Evolutionary conservation across 805 yeast species (phyloP).

Genomic region (Candida ortonii): DNA sequence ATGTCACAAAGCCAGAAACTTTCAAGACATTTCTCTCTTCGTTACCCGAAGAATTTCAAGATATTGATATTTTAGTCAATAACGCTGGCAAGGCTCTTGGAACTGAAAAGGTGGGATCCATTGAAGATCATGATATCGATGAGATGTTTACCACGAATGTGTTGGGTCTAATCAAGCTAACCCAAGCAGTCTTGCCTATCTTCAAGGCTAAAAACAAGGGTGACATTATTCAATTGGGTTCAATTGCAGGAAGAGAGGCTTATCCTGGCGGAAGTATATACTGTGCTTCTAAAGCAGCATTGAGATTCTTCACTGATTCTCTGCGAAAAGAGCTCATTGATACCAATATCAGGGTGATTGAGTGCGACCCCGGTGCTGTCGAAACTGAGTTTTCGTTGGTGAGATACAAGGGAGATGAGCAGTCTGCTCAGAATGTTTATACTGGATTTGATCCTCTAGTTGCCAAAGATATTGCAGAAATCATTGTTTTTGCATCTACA

Average conservation of each 20-base stretch:
- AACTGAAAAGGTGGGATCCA: conserved; percentile 41
- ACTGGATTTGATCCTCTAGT: conserved; percentile 52
- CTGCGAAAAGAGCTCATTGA: conserved; percentile 16
- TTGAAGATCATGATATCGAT: conserved; percentile 36
- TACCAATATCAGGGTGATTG: conserved; percentile 65
- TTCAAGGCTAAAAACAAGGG: conserved; percentile 43
- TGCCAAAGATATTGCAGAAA: conserved; percentile 60
- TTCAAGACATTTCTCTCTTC: conserved; percentile 48
- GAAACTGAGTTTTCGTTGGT: conserved; percentile 65
- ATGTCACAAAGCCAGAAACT: conserved; percentile 52
- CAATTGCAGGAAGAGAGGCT: conserved; percentile 69
- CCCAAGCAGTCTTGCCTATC: conserved; percentile 42
- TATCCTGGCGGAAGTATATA: conserved; percentile 72
- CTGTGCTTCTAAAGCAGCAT: conserved; percentile 66
- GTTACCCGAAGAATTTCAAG: conserved; percentile 55
- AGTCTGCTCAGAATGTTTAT: conserved; percentile 54
- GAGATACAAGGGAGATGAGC: conserved; percentile 56
- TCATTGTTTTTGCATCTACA: conserved; percentile 55
- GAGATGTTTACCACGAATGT: conserved; percentile 48
- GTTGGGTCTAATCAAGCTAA: conserved; percentile 43
- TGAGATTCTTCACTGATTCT: conserved; percentile 48
- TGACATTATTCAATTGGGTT: conserved; percentile 63
- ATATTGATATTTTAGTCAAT: conserved; percentile 60
- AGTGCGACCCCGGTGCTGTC: conserved; percentile 68
- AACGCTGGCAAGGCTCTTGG: conserved; percentile 54